Evolutionary conservation across 164 flowering plant genomes (phyloP), one percentile per base, ranked within the genome.

Genomic region (Tetrastigma voinierianum): DNA sequence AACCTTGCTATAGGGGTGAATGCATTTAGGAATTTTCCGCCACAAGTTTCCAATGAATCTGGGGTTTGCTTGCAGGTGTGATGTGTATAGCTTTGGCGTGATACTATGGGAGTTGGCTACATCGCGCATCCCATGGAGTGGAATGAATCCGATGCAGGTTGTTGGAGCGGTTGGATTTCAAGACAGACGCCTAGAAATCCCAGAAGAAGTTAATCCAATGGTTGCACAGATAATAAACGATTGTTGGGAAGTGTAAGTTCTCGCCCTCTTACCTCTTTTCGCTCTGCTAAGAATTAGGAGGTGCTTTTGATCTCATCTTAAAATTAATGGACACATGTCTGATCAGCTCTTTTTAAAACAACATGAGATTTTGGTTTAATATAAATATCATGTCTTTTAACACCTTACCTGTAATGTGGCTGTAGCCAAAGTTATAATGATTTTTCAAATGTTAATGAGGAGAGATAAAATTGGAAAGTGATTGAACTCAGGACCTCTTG

Each of bases 131-230:
- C 98, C 98, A 57, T 95, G 99, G 97, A 88, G 82, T 57, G 97
- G 88, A 62, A 76, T 92, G 89, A 92, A 95, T 77, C 91, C 97
- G 45, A 92, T 95, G 97, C 99, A 95, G 70, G 99, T 95, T 52
- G 97, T 95, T 70, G 99, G 99, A 77, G 99, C 97, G 68, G 97
- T 95, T 60, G 99, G 99, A 16, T 92, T 90, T 73, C 99, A 95
- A 51, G 81, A 90, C 69, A 84, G 91, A 66, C 94, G 88, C 51
- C 97, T 92, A 52, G 96, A 88, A 51, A 89, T 95, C 64, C 97
- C 97, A 10, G 82, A 79, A 46, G 81, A 84, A 17, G 79, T 92
- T 66, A 91, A 95, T 74, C 90, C 97, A 63, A 62, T 64, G 52
- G 88, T 87, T 72, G 93, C 89, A 17, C 82, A 89, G 76, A 83